phyloP scores from a whole-genome alignment of 768 basidiomycete species.

The Mycena venus region DNA sequence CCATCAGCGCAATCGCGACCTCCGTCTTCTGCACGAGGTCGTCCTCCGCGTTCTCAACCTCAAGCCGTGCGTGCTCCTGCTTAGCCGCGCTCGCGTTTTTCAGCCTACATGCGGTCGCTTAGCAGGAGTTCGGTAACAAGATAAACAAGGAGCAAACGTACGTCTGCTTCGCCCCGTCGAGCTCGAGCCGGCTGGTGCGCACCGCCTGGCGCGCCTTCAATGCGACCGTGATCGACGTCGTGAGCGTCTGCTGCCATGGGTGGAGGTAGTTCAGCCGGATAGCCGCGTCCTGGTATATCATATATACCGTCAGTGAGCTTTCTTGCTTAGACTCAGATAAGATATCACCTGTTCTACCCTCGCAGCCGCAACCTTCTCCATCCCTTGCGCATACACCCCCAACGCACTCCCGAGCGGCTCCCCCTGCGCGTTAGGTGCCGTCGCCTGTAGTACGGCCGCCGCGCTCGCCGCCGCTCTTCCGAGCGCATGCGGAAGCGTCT shows the following conservation, averaged over 20 bases:
- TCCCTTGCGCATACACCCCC: slow-evolving; percentile 80
- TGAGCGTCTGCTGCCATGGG: slow-evolving; percentile 92
- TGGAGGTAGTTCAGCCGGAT: slow-evolving; percentile 78
- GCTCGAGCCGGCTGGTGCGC: slow-evolving; percentile 82
- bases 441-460: slow-evolving; percentile 58
- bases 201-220: slow-evolving; percentile 94
- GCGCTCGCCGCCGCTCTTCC: slow-evolving; percentile 81
- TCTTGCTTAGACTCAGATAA: not conserved
- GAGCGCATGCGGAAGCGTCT: slow-evolving; percentile 97
- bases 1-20: slow-evolving; percentile 96
- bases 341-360: slow-evolving; percentile 70
- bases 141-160: slow-evolving; percentile 50
- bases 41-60: slow-evolving; percentile 95
- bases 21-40: slow-evolving; percentile 98
- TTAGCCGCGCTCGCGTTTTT: slow-evolving; percentile 81
- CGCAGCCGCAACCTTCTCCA: slow-evolving; percentile 85
- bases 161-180: slow-evolving; percentile 93
- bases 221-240: slow-evolving; percentile 86
- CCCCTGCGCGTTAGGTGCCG: slow-evolving; percentile 52
- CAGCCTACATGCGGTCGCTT: slow-evolving; percentile 65
- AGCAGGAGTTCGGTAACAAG: not conserved
- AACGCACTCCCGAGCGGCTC: slow-evolving; percentile 85
- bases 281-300: slow-evolving; percentile 61
- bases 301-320: not conserved
- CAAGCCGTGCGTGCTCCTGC: slow-evolving; percentile 93